Evolutionary conservation across 495 filamentous ascomycete species (phyloP), one percentile per base, ranked within the genome.

Genomic region (Hypoxylon trugodes): DNA sequence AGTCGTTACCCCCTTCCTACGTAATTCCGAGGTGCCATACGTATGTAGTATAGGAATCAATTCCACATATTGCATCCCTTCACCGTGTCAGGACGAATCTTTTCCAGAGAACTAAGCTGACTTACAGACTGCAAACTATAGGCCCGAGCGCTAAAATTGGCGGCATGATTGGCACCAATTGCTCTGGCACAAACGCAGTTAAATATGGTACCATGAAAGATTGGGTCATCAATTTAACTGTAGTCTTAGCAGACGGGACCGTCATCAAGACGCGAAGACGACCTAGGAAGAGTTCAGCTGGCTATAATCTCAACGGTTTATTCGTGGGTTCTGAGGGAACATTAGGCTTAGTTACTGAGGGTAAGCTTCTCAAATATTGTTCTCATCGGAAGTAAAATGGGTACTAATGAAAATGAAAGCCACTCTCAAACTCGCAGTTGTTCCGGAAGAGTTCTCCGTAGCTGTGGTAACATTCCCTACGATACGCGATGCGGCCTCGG

Each of bases 151-250:
- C 86, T 42, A 86, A 84, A 69, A 87, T 89, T 53, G 86, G 86
- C 16, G 86, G 86, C 13, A 91, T 93, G 90, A 86, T 93, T 41
- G 90, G 89, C 9, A 93, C 89, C 50, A 89, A 89, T 68, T 93
- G 90, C 64, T 87, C 84, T 25, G 90, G 90, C 2, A 93, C 90
- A 6, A 93, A 93, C 68, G 90, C 90, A 3, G 89, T 90, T 18
- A 81, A 87, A 57, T 93, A 93, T 69, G 90, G 90, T 0, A 92
- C 90, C 5, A 93, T 93, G 90, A 90, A 89, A 69, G 90, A 93
- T 62, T 93, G 90, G 90, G 89, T 93, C 21, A 83, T 93, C 59
- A 90, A 90, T 63, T 74, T 93, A 36, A 93, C 90, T 0, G 88
- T 92, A 0, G 90, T 93, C 1, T 79, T 93, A 9, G 88, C 89